Base-by-base conservation (phyloP, 352 stramenopile genomes). In the Phytophthora lateralis region DNA sequence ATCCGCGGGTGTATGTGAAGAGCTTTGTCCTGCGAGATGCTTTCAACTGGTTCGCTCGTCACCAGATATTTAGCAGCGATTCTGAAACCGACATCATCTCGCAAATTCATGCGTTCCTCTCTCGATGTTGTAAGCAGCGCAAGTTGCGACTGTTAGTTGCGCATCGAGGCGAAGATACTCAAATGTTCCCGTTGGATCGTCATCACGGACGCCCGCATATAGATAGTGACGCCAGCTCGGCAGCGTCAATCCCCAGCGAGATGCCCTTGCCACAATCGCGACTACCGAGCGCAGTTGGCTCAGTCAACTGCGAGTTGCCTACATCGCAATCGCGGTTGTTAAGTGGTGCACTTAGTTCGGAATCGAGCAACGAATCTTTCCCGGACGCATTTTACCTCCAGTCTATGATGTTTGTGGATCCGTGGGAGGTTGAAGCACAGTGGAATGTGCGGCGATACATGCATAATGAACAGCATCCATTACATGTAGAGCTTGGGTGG, bases 321-420 rank as follows among this genome's bases (percentile, higher is more conserved):
- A 30, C 30, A 6, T 46, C 56, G 15, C 29, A 44, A 9, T 55
- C 52, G 15, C 50, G 46, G n/a, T 38, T 60, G n/a, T 52, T 47
- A 24, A 73, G 37, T 50, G 59, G 15, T 34, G 17, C 20, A n/a
- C 20, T 57, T 38, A 51, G n/a, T 7, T 60, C 43, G 12, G 58
- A 72, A 30, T 42, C 58, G 46, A 46, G 20, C 7, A 56, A 71
- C 14, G 49, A 64, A 26, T 11, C 30, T 41, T 50, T 69, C 2
- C 49, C 55, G 29, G 63, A 70, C n/a, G 69, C 55, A 4, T 59
- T 71, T 15, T 66, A 60, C 30, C 50, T 76, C 42, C 75, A 92
- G 47, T 78, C 82, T 14, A 89, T 95, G 64, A 89, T 91, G 78
- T 92, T 95, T 66, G 85, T 95, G 17, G 71, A 90, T 46, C 80